Conservation (phyloP, 1,139 yeast genomes). For the Candida sp. region DNA sequence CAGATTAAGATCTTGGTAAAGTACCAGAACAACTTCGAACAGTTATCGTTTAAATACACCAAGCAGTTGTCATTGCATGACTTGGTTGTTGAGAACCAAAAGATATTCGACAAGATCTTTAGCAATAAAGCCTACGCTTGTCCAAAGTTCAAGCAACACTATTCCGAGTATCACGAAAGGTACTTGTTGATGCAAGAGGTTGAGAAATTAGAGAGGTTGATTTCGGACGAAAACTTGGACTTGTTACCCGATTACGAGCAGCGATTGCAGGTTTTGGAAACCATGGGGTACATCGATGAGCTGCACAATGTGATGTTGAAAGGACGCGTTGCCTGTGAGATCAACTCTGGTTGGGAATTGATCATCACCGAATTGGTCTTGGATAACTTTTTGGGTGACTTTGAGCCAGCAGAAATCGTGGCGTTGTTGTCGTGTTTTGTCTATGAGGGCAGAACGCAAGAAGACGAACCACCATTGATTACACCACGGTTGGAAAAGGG, state of each 20-base stretch:
- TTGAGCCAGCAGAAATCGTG: slow-evolving; percentile 95
- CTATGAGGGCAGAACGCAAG: slow-evolving; percentile 81
- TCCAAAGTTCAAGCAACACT: slow-evolving; percentile 52
- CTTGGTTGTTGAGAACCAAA: slow-evolving; percentile 46
- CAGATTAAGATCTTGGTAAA: slow-evolving; percentile 44
- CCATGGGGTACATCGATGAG: slow-evolving; percentile 77
- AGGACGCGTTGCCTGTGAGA: slow-evolving; percentile 88
- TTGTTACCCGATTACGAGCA: slow-evolving; percentile 94
- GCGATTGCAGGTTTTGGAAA: slow-evolving; percentile 75
- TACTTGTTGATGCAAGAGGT: slow-evolving; percentile 55
- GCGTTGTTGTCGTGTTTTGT: slow-evolving; percentile 92
- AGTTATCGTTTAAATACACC: slow-evolving; percentile 43
- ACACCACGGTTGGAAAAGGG: slow-evolving; percentile 91
- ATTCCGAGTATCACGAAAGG: slow-evolving; percentile 48
- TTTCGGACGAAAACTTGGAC: slow-evolving; percentile 89
- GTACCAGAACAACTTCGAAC: slow-evolving; percentile 51
- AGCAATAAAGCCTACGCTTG: slow-evolving; percentile 30
- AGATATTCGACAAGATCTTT: slow-evolving; percentile 39
- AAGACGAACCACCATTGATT: slow-evolving; percentile 59
- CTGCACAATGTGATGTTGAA: slow-evolving; percentile 80
- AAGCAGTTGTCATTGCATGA: slow-evolving; percentile 61
- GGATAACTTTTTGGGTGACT: slow-evolving; percentile 91
- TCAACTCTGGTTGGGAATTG: slow-evolving; percentile 90
- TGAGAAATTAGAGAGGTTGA: slow-evolving; percentile 56
- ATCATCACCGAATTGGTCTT: slow-evolving; percentile 87